These are phyloP conservation scores for Syzygium malaccense DNA, from an alignment of 441 rosid species.

Conservation along the genomic window DNA sequence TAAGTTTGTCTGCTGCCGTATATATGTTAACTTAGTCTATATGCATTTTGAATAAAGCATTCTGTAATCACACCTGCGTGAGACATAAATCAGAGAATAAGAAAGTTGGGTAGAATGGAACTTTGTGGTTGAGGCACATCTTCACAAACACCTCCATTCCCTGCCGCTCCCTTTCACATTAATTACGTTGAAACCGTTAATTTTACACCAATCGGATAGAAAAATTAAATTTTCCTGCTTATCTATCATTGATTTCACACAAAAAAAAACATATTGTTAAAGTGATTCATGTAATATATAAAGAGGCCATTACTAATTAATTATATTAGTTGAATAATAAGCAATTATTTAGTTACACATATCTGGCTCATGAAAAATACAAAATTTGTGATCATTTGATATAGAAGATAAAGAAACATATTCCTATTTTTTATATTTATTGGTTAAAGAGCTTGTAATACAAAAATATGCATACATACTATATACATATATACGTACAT, in stretches of 20 bases:
- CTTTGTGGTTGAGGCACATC: too few species aligned
- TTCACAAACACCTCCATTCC: too few species aligned
- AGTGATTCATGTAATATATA: too few species aligned
- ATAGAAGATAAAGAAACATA: not conserved
- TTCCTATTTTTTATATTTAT: not conserved
- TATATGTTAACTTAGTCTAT: too few species aligned
- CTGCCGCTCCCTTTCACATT: too few species aligned
- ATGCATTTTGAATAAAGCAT: not conserved
- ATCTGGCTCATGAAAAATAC: not conserved
- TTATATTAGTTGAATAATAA: too few species aligned
- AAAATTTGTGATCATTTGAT: not conserved
- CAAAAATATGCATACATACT: not conserved
- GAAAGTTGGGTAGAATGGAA: too few species aligned
- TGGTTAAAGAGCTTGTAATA: not conserved
- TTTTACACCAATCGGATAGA: not conserved
- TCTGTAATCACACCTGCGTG: not conserved
- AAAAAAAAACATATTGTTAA: too few species aligned
- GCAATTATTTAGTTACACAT: not conserved
- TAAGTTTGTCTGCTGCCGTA: not conserved
- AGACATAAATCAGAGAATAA: not conserved
- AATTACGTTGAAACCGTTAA: too few species aligned
- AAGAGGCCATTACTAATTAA: not conserved
- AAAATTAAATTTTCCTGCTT: too few species aligned
- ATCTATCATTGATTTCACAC: too few species aligned
- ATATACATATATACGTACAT: too few species aligned